Conservation (phyloP, 495 filamentous ascomycete species). For the Aspergillus saccharolyticus region DNA sequence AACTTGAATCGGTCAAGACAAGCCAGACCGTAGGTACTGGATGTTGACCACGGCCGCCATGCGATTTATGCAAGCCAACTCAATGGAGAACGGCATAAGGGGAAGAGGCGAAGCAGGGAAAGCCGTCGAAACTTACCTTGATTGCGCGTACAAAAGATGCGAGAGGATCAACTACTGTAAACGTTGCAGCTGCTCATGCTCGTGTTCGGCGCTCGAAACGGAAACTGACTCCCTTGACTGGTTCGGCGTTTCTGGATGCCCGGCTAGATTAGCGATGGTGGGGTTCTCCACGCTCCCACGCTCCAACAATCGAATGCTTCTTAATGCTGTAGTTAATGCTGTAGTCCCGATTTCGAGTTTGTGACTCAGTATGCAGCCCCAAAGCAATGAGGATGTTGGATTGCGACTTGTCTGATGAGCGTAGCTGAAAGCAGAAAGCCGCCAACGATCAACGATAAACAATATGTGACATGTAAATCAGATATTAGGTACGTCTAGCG, state of each 20-base stretch:
- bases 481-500: constrained; percentile 7
- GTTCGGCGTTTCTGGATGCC: not conserved
- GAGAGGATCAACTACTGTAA: constrained; percentile 21
- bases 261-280: not conserved
- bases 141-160: constrained; percentile 28
- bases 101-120: constrained; percentile 2
- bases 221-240: not conserved
- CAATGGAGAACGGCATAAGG: constrained; percentile 1
- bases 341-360: not conserved
- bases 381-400: not conserved
- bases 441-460: constrained; percentile 9
- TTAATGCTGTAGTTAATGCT: not conserved
- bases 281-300: not conserved
- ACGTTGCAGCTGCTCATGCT: constrained; percentile 33
- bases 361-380: not conserved
- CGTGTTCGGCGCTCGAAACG: constrained; percentile 23
- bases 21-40: not conserved
- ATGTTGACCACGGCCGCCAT: not conserved
- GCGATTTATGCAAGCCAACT: not conserved
- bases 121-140: constrained; percentile 26
- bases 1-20: not conserved
- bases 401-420: not conserved
- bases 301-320: too few relatives aligned
- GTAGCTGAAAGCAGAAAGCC: constrained; percentile 14
- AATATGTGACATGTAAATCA: constrained; percentile 19